phyloP scores from a whole-genome alignment of 805 yeast species.

The Starmerella floricola region DNA sequence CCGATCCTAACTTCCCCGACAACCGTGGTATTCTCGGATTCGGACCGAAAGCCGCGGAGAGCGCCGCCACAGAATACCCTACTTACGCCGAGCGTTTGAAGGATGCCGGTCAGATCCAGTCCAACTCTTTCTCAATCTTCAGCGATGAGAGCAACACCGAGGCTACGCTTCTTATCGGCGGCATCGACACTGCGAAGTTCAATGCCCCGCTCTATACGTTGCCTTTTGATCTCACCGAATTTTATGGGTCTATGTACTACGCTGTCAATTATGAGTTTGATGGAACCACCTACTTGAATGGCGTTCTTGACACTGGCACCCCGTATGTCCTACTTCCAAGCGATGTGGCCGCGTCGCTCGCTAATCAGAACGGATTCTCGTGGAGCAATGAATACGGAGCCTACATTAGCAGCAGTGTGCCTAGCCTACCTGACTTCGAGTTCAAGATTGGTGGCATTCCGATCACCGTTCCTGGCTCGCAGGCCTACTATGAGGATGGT shows the following conservation, averaged over 20 bases:
- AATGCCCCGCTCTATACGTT: conserved; percentile 29
- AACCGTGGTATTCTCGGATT: conserved; percentile 26
- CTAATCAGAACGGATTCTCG: conserved; percentile 10
- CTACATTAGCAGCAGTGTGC: neutral
- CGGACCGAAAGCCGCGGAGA: conserved; percentile 26
- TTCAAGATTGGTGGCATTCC: conserved; percentile 19
- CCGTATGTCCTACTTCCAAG: conserved; percentile 37
- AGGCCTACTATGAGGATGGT: conserved; percentile 19
- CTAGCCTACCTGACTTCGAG: conserved; percentile 7
- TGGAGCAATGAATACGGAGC: conserved; percentile 1
- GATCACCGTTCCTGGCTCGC: conserved; percentile 19
- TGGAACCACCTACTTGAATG: conserved; percentile 6
- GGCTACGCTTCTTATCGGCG: conserved; percentile 35
- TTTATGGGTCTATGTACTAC: conserved; percentile 1
- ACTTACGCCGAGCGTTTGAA: conserved; percentile 26
- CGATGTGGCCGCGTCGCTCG: conserved; percentile 7
- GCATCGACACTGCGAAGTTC: conserved; percentile 33
- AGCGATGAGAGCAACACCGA: conserved; percentile 20
- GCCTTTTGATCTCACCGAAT: conserved; percentile 15
- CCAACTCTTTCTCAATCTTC: conserved; percentile 36
- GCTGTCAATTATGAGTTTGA: conserved; percentile 7
- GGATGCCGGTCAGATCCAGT: conserved; percentile 30
- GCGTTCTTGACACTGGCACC: conserved; percentile 42
- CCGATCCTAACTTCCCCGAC: conserved; percentile 48
- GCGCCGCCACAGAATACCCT: conserved; percentile 16